Base-by-base conservation (phyloP, 2,329 filamentous ascomycete species). In the Nothopassalora personata region DNA sequence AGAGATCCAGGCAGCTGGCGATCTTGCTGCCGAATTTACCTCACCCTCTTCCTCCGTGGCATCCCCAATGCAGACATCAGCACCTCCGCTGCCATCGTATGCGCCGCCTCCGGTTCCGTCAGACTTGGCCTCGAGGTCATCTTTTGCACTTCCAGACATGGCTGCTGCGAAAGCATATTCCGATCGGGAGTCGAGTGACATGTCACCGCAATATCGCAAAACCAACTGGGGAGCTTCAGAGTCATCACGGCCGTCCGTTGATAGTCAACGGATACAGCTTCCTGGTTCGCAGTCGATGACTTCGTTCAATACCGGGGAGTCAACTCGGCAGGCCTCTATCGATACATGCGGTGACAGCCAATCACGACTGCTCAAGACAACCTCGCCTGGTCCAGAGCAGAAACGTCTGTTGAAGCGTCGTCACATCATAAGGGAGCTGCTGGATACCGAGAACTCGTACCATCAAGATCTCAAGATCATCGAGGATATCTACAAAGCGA, bases 401-500 rank as follows among this genome's bases (percentile, higher is more conserved):
- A 87, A 88, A 60, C 85, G 89, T n/a, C 79, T 97, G 8, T 84
- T 84, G 53, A 89, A 93, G 71, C 88, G 94, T 19, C 85, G 88
- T 56, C 86, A 95, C 71, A 86, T 95, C 51, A 88, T 97, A 68
- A 92, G 93, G 70, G 94, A 99, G 74, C 79, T 99, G 39, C 83
- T 97, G 49, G 91, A 97, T 69, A 99, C 94, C 0, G 94, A 99
- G 72, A 86, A 91, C 51, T 86, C 88, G 5, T 97, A 96, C 74
- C 86, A 95, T 58, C 86, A 91, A 64, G 94, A 99, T 72, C 93
- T 99, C 90, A 96, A 92, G 72, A 93, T 99, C 55, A 88, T 96
- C 2, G 91, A 96, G 70, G 92, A 97, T 70, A 97, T 99, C 56
- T 99, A 97, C 80, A 96, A 95, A 74, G 91, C 90, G 47, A 97